Conservation (phyloP, 2,329 filamentous ascomycete genomes). For the Calonectria honghensis region DNA sequence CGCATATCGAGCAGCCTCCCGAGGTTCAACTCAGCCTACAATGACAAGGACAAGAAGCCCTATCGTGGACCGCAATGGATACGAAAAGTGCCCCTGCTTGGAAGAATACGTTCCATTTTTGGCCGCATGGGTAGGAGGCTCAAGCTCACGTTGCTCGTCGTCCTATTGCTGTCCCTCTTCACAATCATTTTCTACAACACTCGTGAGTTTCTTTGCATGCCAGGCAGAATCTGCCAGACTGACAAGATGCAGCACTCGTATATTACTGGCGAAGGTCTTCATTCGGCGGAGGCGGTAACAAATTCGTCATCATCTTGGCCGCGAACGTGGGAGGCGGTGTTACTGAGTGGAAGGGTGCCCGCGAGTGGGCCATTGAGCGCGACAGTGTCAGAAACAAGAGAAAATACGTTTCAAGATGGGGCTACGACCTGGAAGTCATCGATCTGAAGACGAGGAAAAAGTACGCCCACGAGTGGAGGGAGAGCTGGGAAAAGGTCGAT, state of each 20-base stretch:
- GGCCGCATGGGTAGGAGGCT: conserved; percentile 77
- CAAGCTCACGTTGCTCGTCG: conserved; percentile 75
- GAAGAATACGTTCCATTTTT: conserved; percentile 67
- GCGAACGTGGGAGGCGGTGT: conserved; percentile 97
- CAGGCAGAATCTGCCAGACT: not conserved
- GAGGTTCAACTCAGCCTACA: conserved; percentile 79
- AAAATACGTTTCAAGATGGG: conserved; percentile 90
- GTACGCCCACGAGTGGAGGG: conserved; percentile 98
- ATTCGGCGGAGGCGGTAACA: conserved; percentile 87
- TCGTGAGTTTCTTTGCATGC: conserved; percentile 63
- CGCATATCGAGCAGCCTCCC: conserved; percentile 87
- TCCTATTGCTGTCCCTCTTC: conserved; percentile 76
- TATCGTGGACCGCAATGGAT: conserved; percentile 75
- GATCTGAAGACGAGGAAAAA: conserved; percentile 99
- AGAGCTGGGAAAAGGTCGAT: conserved; percentile 99
- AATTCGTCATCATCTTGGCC: conserved; percentile 93
- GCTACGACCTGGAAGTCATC: conserved; percentile 95
- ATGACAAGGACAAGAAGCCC: conserved; percentile 89
- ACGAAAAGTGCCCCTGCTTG: conserved; percentile 67
- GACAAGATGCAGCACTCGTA: conserved; percentile 64
- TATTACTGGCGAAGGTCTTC: conserved; percentile 83
- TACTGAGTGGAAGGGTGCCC: conserved; percentile 98
- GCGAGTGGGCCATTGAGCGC: conserved; percentile 98
- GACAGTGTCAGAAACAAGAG: conserved; percentile 97
- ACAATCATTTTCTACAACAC: conserved; percentile 82